Percentiles rank a stretch among this genome's conserved stretches.
Evolutionary conservation across 2,329 filamentous ascomycete species (phyloP).

Genomic region (Lachnellula cervina): DNA sequence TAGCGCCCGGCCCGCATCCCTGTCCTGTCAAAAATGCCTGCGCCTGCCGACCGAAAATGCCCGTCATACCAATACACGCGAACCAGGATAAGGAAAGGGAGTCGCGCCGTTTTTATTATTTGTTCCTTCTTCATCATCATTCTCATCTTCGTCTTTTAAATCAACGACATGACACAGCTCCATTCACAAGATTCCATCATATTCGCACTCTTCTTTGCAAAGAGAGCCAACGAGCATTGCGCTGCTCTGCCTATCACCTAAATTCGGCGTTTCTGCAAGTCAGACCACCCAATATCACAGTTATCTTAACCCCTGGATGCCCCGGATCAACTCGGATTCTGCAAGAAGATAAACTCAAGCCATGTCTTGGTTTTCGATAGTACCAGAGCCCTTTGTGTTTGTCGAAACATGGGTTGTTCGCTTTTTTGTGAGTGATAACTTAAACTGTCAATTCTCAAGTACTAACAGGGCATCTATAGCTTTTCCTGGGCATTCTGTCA

Average conservation of each 20-base stretch:
- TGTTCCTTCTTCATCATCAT: neutral
- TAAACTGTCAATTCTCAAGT: neutral
- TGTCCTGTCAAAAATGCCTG: too few relatives aligned
- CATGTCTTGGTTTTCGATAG: conserved; percentile 63
- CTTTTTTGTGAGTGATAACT: conserved; percentile 49
- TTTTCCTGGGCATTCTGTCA: conserved; percentile 54
- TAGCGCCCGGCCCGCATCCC: neutral
- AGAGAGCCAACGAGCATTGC: neutral
- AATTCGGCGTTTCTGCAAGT: neutral
- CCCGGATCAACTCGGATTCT: conserved; percentile 20
- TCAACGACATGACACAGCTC: conserved; percentile 2
- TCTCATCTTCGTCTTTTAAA: neutral
- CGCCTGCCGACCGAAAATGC: neutral
- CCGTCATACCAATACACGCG: neutral
- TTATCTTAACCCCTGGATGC: neutral
- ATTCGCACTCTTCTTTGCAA: neutral
- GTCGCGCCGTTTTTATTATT: neutral
- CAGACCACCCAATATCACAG: neutral
- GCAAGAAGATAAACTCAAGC: neutral
- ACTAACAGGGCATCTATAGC: conserved; percentile 37
- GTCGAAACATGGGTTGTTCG: conserved; percentile 59
- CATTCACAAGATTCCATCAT: neutral
- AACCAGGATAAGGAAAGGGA: neutral
- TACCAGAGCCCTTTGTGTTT: conserved; percentile 51
- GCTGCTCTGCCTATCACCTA: neutral